Percentiles rank a stretch among this genome's conserved stretches.
Conservation (phyloP, 2,329 filamentous ascomycete genomes). For the Exophiala spinifera region DNA sequence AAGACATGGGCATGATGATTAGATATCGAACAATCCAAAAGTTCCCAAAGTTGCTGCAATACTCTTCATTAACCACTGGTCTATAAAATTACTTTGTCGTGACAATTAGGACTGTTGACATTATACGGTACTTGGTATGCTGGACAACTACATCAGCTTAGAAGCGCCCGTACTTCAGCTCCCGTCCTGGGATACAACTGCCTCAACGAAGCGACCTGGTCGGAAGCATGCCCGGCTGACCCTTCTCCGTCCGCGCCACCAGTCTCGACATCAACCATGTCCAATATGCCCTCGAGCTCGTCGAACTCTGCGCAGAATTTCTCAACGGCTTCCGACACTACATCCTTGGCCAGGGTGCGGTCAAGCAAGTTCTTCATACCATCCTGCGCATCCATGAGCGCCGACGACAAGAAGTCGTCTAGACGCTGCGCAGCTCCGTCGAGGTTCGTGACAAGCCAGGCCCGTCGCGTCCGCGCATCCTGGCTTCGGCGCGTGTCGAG, state of each 20-base stretch:
- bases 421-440: constrained; percentile 64
- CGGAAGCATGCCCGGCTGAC: constrained; percentile 32
- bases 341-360: constrained; percentile 65
- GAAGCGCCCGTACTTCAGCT: constrained; percentile 61
- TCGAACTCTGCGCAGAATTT: constrained; percentile 84
- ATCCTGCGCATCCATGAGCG: constrained; percentile 85
- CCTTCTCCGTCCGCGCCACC: constrained; percentile 11
- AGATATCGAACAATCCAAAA: not conserved
- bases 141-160: constrained; percentile 41
- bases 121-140: too few relatives aligned
- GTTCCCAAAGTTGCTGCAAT: not conserved
- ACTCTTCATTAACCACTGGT: too few relatives aligned
- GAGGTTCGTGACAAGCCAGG: constrained; percentile 45
- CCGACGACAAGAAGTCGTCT: constrained; percentile 88
- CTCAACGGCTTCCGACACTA: constrained; percentile 80
- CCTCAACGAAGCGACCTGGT: constrained; percentile 40
- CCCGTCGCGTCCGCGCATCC: constrained; percentile 12
- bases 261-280: constrained; percentile 30
- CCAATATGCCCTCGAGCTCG: constrained; percentile 59
- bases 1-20: not conserved
- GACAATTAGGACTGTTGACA: too few relatives aligned
- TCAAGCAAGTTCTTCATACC: constrained; percentile 73
- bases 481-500: constrained; percentile 14
- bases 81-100: too few relatives aligned
- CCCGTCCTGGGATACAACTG: constrained; percentile 62